Conservation (phyloP, 805 yeast species). For the Torulaspora gathmanii region DNA sequence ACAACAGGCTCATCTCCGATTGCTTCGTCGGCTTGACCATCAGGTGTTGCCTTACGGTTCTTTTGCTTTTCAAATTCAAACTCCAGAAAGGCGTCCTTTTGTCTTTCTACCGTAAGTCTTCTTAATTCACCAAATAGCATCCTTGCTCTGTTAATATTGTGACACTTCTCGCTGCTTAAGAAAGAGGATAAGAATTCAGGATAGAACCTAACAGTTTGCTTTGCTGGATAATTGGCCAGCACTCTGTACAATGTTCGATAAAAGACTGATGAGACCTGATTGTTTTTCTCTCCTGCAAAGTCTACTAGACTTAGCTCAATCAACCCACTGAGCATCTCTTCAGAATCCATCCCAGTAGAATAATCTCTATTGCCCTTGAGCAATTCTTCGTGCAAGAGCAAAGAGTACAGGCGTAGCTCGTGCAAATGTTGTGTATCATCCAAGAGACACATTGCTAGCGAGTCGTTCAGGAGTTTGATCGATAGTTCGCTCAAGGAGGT, state of each 20-base stretch:
- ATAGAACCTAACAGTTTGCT: slow-evolving; percentile 34
- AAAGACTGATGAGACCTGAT: slow-evolving; percentile 36
- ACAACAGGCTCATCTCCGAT: slow-evolving; percentile 7
- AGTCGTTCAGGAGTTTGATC: slow-evolving; percentile 39
- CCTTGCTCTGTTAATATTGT: slow-evolving; percentile 40
- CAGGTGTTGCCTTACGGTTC: slow-evolving; percentile 21
- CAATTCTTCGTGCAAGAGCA: slow-evolving; percentile 41
- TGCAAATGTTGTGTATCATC: slow-evolving; percentile 35
- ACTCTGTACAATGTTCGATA: slow-evolving; percentile 38
- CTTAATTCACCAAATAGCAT: slow-evolving; percentile 40
- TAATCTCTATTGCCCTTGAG: slow-evolving; percentile 30
- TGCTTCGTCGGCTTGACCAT: slow-evolving; percentile 11
- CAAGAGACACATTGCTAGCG: slow-evolving; percentile 30
- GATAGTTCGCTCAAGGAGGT: slow-evolving; percentile 42
- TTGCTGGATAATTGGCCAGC: slow-evolving; percentile 30
- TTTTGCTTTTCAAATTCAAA: slow-evolving; percentile 49
- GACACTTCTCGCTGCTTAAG: slow-evolving; percentile 10
- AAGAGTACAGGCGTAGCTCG: slow-evolving; percentile 45
- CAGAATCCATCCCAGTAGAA: slow-evolving; percentile 31
- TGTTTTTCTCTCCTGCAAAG: slow-evolving; percentile 18
- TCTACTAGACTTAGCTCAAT: slow-evolving; percentile 41
- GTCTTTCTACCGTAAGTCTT: slow-evolving; percentile 42
- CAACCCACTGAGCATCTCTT: slow-evolving; percentile 41
- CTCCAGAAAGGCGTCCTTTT: slow-evolving; percentile 59
- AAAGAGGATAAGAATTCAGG: slow-evolving; percentile 37